Conservation (phyloP, 306 rosid genomes). For the Mimosa pudica region DNA sequence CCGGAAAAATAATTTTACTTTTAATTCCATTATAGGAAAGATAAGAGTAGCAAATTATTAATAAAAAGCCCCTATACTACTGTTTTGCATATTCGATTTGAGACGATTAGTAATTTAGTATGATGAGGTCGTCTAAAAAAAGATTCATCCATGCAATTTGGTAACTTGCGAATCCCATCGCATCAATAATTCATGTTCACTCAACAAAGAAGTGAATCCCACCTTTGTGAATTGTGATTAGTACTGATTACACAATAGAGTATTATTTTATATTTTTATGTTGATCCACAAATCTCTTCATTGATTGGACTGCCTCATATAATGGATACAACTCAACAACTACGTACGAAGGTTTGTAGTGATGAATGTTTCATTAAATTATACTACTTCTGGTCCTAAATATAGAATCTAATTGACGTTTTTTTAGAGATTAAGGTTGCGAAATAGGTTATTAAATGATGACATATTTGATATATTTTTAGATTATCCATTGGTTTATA, state of each 20-base stretch:
- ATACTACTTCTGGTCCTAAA: no score
- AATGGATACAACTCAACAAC: no score
- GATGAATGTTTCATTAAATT: not conserved
- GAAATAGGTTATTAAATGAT: no score
- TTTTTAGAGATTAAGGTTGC: no score
- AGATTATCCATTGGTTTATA: no score
- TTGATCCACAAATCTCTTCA: conserved; percentile 1
- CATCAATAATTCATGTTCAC: not conserved
- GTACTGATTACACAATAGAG: no score
- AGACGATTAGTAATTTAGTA: not conserved
- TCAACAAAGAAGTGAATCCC: not conserved
- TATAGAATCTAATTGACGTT: no score
- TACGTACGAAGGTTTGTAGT: no score
- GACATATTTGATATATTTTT: no score
- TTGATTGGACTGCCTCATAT: not conserved
- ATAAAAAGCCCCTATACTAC: no score
- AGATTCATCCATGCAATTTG: not conserved
- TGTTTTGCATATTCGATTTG: not conserved
- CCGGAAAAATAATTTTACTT: not conserved
- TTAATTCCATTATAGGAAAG: not conserved
- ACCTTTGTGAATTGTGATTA: not conserved
- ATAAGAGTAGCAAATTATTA: no score
- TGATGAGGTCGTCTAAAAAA: not conserved
- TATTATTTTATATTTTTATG: no score
- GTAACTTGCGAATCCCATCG: not conserved